A percentile compares a stretch with the other conserved stretches of the same genome.
Conservation (phyloP, 805 yeast genomes). For the Kregervanrija pseudodelftensis region DNA sequence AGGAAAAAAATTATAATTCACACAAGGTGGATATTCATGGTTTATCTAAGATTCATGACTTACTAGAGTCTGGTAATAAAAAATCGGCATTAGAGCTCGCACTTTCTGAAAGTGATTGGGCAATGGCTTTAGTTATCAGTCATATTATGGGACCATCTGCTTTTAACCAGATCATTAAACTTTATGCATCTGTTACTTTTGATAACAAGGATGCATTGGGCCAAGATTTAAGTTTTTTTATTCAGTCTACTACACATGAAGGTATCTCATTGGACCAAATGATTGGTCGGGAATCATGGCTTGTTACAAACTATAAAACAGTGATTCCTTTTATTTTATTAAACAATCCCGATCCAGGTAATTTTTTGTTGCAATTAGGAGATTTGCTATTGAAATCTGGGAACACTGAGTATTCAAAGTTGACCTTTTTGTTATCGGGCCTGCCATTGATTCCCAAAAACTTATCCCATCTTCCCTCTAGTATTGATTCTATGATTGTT, state of each 20-base stretch:
- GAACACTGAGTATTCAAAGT: slow-evolving; percentile 31
- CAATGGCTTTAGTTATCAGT: slow-evolving; percentile 67
- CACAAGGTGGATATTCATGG: slow-evolving; percentile 17
- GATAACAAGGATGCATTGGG: slow-evolving; percentile 15
- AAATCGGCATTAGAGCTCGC: slow-evolving; percentile 60
- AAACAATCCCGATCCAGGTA: slow-evolving; percentile 19
- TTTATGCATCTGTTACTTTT: slow-evolving; percentile 17
- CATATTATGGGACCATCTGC: slow-evolving; percentile 55
- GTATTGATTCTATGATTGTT: slow-evolving; percentile 43
- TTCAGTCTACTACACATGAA: slow-evolving; percentile 16
- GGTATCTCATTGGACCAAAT: slow-evolving; percentile 15
- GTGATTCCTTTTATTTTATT: slow-evolving; percentile 26
- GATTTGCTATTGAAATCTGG: slow-evolving; percentile 30
- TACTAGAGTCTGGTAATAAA: slow-evolving; percentile 56
- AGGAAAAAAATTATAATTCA: slow-evolving; percentile 18
- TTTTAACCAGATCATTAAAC: slow-evolving; percentile 37
- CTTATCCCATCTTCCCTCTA: slow-evolving; percentile 14
- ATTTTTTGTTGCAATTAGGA: slow-evolving; percentile 28
- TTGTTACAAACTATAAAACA: slow-evolving; percentile 22
- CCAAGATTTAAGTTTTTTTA: slow-evolving; percentile 24
- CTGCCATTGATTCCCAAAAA: slow-evolving; percentile 20
- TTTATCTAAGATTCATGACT: slow-evolving; percentile 26
- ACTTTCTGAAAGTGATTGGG: slow-evolving; percentile 61
- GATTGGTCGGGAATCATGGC: slow-evolving; percentile 21
- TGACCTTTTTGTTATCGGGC: slow-evolving; percentile 29